phyloP scores from a whole-genome alignment of 169 alveolate species.

The Plasmodium vinckei region DNA sequence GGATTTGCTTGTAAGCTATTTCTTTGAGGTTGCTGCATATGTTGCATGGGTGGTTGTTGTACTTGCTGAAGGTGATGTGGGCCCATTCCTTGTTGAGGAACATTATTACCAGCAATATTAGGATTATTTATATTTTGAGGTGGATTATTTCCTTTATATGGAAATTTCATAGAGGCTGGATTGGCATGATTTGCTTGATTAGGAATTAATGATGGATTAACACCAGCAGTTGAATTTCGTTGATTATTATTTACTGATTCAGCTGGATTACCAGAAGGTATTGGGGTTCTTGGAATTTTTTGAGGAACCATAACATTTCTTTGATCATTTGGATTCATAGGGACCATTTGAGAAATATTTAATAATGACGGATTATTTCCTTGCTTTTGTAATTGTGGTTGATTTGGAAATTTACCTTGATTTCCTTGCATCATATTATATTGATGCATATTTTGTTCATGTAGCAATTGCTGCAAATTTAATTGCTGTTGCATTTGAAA shows the following conservation, averaged over 20 bases:
- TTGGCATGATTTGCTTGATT: constrained; percentile 30
- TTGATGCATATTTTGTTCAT: constrained; percentile 44
- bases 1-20: not conserved
- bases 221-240: constrained; percentile 10
- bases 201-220: constrained; percentile 2
- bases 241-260: constrained; percentile 22
- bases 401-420: constrained; percentile 32
- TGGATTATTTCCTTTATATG: constrained; percentile 33
- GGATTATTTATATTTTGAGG: not conserved
- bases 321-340: constrained; percentile 45
- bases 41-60: constrained; percentile 20
- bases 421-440: constrained; percentile 23
- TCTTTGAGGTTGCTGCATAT: not conserved
- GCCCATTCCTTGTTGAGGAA: constrained; percentile 1
- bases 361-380: constrained; percentile 33
- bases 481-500: constrained; percentile 61
- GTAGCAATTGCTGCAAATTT: constrained; percentile 60
- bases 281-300: constrained; percentile 36
- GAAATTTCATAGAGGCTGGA: constrained; percentile 31
- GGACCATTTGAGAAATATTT: constrained; percentile 41
- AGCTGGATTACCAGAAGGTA: constrained; percentile 11
- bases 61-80: not conserved
- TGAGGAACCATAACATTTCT: constrained; percentile 48
- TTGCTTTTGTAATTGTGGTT: constrained; percentile 32
- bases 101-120: not conserved